These are phyloP conservation scores for Amorphotheca resinae DNA, from an alignment of 495 filamentous ascomycete species.

Conservation along the genomic window DNA sequence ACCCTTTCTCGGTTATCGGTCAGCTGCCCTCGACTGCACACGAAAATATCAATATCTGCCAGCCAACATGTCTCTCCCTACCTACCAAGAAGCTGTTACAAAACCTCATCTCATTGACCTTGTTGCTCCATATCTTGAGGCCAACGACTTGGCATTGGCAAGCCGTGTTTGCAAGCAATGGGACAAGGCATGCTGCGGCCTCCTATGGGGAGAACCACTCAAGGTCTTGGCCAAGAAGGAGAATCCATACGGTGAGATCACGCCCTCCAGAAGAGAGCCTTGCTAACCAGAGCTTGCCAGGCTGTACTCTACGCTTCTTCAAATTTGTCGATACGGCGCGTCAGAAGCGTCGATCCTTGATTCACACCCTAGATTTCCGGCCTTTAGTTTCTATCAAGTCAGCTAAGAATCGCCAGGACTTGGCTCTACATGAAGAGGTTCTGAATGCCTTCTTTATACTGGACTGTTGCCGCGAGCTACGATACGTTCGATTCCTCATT, in stretches of 20 bases:
- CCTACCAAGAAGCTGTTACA: conserved; percentile 3
- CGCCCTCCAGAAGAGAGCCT: too few species aligned
- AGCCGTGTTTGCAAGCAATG: conserved; percentile 6
- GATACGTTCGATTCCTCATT: neutral
- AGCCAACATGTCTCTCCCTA: conserved; percentile 12
- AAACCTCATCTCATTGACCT: neutral
- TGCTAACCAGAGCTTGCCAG: too few species aligned
- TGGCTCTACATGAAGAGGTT: neutral
- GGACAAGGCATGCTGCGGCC: neutral
- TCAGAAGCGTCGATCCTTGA: neutral
- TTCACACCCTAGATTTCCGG: neutral
- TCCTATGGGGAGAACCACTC: conserved; percentile 14
- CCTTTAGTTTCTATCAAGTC: neutral
- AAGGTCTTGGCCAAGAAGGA: neutral
- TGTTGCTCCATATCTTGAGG: conserved; percentile 7
- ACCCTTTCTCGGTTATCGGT: too few species aligned
- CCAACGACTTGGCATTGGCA: neutral
- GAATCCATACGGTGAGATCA: conserved; percentile 7
- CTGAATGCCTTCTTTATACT: neutral
- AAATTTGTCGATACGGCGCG: too few species aligned
- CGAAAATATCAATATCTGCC: too few species aligned
- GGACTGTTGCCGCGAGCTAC: conserved; percentile 2
- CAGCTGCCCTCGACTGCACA: too few species aligned
- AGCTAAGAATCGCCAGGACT: neutral
- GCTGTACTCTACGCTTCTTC: too few species aligned